A percentile compares a stretch with the other conserved stretches of the same genome.
Conservation (phyloP, 2,329 filamentous ascomycete genomes). For the Ophiobolus disseminans region DNA sequence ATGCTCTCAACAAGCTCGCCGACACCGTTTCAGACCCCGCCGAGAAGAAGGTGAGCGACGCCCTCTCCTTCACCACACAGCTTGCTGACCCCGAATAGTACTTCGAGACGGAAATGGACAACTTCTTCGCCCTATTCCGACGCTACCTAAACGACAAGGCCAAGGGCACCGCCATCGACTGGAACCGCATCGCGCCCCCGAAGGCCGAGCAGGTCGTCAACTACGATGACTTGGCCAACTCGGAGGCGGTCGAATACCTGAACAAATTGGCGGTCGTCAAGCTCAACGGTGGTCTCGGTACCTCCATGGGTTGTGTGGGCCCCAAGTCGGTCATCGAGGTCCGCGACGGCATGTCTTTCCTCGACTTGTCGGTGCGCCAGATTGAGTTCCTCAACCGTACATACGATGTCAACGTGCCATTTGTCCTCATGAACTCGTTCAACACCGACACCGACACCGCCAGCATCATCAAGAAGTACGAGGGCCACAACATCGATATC, state of each 20-base stretch:
- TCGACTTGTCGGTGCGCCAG: conserved; percentile 97
- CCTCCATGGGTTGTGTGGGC: conserved; percentile 98
- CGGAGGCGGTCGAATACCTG: conserved; percentile 90
- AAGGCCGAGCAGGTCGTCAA: conserved; percentile 93
- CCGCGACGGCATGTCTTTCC: conserved; percentile 99
- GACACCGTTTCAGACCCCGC: conserved; percentile 84
- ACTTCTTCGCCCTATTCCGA: conserved; percentile 99
- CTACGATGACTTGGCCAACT: conserved; percentile 88
- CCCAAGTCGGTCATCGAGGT: conserved; percentile 99
- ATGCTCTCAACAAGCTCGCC: conserved; percentile 88
- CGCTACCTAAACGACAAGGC: conserved; percentile 98
- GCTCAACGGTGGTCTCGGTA: conserved; percentile 98
- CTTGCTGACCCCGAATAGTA: conserved; percentile 62
- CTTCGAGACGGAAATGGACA: conserved; percentile 99
- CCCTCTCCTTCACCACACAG: conserved; percentile 14
- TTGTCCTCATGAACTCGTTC: conserved; percentile 99
- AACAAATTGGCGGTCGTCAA: conserved; percentile 98
- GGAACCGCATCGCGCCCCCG: conserved; percentile 95
- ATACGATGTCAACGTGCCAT: conserved; percentile 95
- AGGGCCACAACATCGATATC: conserved; percentile 99
- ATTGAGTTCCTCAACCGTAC: conserved; percentile 99
- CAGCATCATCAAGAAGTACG: conserved; percentile 99
- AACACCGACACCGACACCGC: conserved; percentile 98
- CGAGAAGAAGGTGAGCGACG: conserved; percentile 73
- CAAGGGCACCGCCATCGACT: conserved; percentile 94